A percentile compares a stretch with the other conserved stretches of the same genome.
These are phyloP conservation scores for Strobilomyces echinocephalus DNA, from an alignment of 768 basidiomycete genomes.

Conservation along the genomic window DNA sequence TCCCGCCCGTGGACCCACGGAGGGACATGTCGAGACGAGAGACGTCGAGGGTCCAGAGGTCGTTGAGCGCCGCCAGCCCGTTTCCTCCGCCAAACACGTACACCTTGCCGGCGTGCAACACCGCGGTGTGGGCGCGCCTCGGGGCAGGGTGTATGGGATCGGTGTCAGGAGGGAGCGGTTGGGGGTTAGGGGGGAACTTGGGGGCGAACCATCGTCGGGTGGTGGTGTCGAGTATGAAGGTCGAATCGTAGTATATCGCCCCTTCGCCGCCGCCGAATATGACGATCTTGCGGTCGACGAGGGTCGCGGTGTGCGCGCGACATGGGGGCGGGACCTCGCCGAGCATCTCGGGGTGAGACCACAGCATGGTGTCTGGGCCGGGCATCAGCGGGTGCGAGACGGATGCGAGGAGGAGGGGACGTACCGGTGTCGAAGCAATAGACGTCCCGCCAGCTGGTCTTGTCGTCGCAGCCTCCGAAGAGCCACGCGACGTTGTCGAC, in stretches of 20 bases:
- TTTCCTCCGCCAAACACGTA: slow-evolving; percentile 95
- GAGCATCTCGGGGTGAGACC: slow-evolving; percentile 70
- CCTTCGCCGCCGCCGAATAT: slow-evolving; percentile 87
- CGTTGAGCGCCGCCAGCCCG: slow-evolving; percentile 83
- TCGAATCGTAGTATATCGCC: slow-evolving; percentile 73
- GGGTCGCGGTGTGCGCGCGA: slow-evolving; percentile 83
- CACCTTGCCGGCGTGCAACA: slow-evolving; percentile 64
- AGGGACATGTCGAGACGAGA: slow-evolving; percentile 34
- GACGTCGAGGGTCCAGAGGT: slow-evolving; percentile 84
- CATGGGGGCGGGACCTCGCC: slow-evolving; percentile 82
- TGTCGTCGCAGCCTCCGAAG: slow-evolving; percentile 86
- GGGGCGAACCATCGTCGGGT: slow-evolving; percentile 63
- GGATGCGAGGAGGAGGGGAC: slow-evolving; percentile 1
- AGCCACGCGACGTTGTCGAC: slow-evolving; percentile 83
- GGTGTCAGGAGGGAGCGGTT: slow-evolving; percentile 1
- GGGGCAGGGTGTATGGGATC: slow-evolving; percentile 46
- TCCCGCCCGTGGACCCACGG: slow-evolving; percentile 6
- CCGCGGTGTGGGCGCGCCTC: slow-evolving; percentile 85
- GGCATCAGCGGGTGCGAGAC: not conserved
- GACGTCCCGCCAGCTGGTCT: slow-evolving; percentile 66
- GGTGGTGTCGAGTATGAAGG: slow-evolving; percentile 79
- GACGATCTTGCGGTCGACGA: slow-evolving; percentile 75
- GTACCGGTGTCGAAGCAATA: slow-evolving; percentile 83
- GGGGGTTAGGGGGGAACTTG: slow-evolving; percentile 19
- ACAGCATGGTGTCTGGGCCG: slow-evolving; percentile 76